These are phyloP conservation scores for Babesia caballi DNA, from an alignment of 169 alveolate genomes.

Conservation along the genomic window DNA sequence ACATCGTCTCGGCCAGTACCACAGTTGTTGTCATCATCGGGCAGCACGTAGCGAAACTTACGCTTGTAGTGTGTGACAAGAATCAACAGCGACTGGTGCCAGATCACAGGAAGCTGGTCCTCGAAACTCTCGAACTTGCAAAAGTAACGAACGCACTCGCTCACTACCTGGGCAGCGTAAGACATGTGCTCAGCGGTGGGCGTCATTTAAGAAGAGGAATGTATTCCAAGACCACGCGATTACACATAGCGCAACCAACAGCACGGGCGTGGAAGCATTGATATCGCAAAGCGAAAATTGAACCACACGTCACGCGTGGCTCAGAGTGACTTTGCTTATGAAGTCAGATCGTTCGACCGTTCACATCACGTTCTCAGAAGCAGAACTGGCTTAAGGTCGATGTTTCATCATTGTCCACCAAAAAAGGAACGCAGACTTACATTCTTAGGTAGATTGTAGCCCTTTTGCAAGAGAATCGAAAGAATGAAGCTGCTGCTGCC, in stretches of 20 bases:
- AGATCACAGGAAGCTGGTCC: conserved; percentile 86
- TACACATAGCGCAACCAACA: conserved; percentile 11
- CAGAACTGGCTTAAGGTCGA: conserved; percentile 52
- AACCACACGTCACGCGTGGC: conserved; percentile 17
- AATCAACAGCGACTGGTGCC: conserved; percentile 90
- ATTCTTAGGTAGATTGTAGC: conserved; percentile 88
- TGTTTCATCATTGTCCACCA: conserved; percentile 16
- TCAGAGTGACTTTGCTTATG: conserved; percentile 63
- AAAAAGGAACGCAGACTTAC: conserved; percentile 71
- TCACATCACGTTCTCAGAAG: conserved; percentile 42
- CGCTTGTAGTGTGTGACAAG: conserved; percentile 86
- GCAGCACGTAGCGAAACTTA: conserved; percentile 1
- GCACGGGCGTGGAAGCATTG: conserved; percentile 10
- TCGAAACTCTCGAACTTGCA: conserved; percentile 73
- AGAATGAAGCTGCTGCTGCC: conserved; percentile 86
- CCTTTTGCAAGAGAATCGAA: conserved; percentile 87
- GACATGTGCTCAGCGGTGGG: background rate
- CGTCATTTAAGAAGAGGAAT: background rate
- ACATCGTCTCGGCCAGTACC: conserved; percentile 27
- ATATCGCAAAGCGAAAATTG: conserved; percentile 69
- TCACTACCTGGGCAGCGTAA: conserved; percentile 49
- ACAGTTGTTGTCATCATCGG: conserved; percentile 24
- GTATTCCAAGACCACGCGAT: conserved; percentile 25
- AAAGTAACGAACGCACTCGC: conserved; percentile 65
- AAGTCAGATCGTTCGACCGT: conserved; percentile 44